Base-by-base conservation (phyloP, 495 filamentous ascomycete species). In the Peziza echinospora region DNA sequence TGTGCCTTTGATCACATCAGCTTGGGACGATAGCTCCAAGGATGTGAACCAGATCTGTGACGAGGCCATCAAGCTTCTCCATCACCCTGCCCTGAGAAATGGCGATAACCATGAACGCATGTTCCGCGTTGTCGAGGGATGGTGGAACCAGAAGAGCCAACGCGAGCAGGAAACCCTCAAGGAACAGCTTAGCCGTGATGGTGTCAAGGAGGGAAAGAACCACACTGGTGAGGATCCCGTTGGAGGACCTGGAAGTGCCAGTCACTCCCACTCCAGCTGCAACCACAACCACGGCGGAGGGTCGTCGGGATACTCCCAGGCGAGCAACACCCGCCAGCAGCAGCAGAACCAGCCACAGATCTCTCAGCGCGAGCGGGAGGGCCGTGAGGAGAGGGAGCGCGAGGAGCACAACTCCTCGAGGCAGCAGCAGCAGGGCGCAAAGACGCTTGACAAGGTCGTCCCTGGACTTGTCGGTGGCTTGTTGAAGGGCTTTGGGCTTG, bases 41-140 rank as follows among this genome's bases (percentile, higher is more conserved):
- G 84, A 91, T 57, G 60, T 78, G 42, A 63, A 81, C 47, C 71
- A 73, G 21, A 73, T 76, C 1, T 64, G 84, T 47, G 71, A 72
- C 52, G 74, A 78, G 48, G 82, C 89, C 55, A 71, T 91, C 54
- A 68, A 72, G 45, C 71, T 87, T 9, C 79, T 93, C 55, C 84
- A 93, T 56, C 84, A 93, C 61, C 84, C 84, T 5, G 80, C 81
- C 30, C 72, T 79, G 26, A 73, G 77, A 21, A 80, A 79, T 21
- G 67, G 78, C n/a, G 79, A 84, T 48, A 77, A 82, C 21, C 78
- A 83, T 34, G 52, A 63, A 13, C 67, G 74, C 47, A 86, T 93
- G 80, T 93, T 84, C 60, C 64, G 65, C n/a, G 74, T 73, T 13
- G 77, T 93, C 11, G 63, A 79, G 60, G 63, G 75, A 50, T 93